A percentile compares a stretch with the other conserved stretches of the same genome.
These are phyloP conservation scores for Penicillium sp. DNA, from an alignment of 2,329 filamentous ascomycete genomes.

Conservation along the genomic window DNA sequence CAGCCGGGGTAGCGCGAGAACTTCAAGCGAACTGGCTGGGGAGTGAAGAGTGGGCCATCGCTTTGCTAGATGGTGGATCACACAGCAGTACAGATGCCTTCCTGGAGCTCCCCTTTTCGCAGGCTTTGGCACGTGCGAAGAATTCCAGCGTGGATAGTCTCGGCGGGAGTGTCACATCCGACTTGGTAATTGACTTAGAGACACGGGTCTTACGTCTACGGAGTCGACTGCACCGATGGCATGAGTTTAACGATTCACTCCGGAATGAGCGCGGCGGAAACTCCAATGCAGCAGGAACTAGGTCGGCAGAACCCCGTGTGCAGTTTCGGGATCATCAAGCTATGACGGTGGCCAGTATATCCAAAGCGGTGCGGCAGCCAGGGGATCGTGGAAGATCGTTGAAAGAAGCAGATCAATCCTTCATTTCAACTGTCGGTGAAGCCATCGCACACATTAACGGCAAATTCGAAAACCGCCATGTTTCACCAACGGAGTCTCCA, in stretches of 20 bases:
- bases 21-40: slow-evolving; percentile 77
- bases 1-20: slow-evolving; percentile 46
- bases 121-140: slow-evolving; percentile 71
- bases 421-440: slow-evolving; percentile 41
- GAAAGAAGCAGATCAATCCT: slow-evolving; percentile 33
- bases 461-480: slow-evolving; percentile 9
- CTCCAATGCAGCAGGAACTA: neutral
- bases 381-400: slow-evolving; percentile 24
- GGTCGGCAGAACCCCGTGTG: slow-evolving; percentile 23
- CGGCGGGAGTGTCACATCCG: slow-evolving; percentile 24
- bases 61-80: slow-evolving; percentile 69
- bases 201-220: slow-evolving; percentile 68
- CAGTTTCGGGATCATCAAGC: slow-evolving; percentile 43
- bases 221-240: slow-evolving; percentile 73
- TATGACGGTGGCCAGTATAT: slow-evolving; percentile 44
- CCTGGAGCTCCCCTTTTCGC: slow-evolving; percentile 69
- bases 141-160: slow-evolving; percentile 56
- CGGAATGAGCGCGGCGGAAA: slow-evolving; percentile 21
- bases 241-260: slow-evolving; percentile 61
- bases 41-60: slow-evolving; percentile 72
- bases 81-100: slow-evolving; percentile 63
- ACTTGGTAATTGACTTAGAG: slow-evolving; percentile 70
- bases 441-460: slow-evolving; percentile 36
- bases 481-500: neutral
- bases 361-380: slow-evolving; percentile 38